phyloP scores from a whole-genome alignment of 2,329 filamentous ascomycete species.

The Madurella mycetomatis region DNA sequence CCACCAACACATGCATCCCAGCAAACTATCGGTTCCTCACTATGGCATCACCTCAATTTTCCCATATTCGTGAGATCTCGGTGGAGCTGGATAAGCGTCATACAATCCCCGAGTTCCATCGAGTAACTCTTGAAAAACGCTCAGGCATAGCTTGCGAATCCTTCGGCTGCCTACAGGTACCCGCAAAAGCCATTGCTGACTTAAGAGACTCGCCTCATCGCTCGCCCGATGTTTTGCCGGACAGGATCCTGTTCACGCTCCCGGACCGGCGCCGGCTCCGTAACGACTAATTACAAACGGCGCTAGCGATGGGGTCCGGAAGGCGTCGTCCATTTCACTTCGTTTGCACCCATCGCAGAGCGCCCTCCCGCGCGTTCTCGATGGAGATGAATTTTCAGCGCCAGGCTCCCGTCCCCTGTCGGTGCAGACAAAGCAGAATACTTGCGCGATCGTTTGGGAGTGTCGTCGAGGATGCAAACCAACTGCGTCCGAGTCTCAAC shows the following conservation, averaged over 20 bases:
- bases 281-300: slow-evolving; percentile 8
- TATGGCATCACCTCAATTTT: no score
- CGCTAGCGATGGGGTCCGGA: slow-evolving; percentile 1
- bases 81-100: no score
- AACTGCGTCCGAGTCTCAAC: neutral
- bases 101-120: no score
- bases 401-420: slow-evolving; percentile 5
- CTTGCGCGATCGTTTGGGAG: neutral
- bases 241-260: slow-evolving; percentile 6
- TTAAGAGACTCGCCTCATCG: neutral
- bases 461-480: slow-evolving; percentile 3
- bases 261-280: slow-evolving; percentile 2
- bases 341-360: neutral
- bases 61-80: no score
- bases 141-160: no score
- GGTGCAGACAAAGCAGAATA: no score
- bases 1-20: no score
- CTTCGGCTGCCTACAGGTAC: no score
- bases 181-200: neutral
- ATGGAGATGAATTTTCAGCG: slow-evolving; percentile 5
- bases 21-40: no score
- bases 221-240: slow-evolving; percentile 1
- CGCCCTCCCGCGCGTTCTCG: slow-evolving; percentile 5
- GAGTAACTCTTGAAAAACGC: no score
- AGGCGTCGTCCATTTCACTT: slow-evolving; percentile 7